Base-by-base conservation (phyloP, 768 basidiomycete genomes). In the Infundibulicybe gibba region DNA sequence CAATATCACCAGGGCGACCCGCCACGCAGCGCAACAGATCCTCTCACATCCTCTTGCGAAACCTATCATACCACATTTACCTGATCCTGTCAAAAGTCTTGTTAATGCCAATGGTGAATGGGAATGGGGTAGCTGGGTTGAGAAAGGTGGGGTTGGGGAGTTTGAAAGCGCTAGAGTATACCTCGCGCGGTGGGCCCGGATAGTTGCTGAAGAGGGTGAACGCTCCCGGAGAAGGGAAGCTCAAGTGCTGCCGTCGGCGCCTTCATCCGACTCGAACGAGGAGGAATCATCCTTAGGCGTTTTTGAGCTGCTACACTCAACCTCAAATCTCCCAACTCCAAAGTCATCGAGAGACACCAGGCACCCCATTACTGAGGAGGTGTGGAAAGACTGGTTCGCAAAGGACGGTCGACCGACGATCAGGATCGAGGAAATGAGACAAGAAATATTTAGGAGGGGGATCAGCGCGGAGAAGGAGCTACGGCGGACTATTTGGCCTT, bases 181-280 rank as follows among this genome's bases (percentile, higher is more conserved):
- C 63, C 80, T 99, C 8, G 97, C 97, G 9, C 76, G 91, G 30
- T 99, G 97, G 97, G 97, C 97, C 3, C 77, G 94, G 42, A 88
- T 93, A 49, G 97, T 98, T 1, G 97, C 97, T 2, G 97, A 99
- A 65, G 97, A 98, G 62, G 97, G 97, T 14, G 97, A 99, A 63
- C 77, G 91, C 13, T 83, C 93, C 5, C 76, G 97, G 37, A 69
- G 83, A 53, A 77, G 79, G 38, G 97, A 99, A 63, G 81, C 87
- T 0, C 85, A 87, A 59, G 71, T 77, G 0, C 56, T 89, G 25
- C 80, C 81, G 3, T 67, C 81, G 2, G 71, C 77, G 5, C 72
- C 70, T 2, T 67, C 75, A 3, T 56, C 70, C 11, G 71, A 72
- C 50, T 61, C 72, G 32, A 75, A 62, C 14, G 83, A 83, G 58